Evolutionary conservation across 345 rosid genomes (phyloP), one percentile per base, ranked within the genome.

Genomic region (Euphorbia tirucalli): DNA sequence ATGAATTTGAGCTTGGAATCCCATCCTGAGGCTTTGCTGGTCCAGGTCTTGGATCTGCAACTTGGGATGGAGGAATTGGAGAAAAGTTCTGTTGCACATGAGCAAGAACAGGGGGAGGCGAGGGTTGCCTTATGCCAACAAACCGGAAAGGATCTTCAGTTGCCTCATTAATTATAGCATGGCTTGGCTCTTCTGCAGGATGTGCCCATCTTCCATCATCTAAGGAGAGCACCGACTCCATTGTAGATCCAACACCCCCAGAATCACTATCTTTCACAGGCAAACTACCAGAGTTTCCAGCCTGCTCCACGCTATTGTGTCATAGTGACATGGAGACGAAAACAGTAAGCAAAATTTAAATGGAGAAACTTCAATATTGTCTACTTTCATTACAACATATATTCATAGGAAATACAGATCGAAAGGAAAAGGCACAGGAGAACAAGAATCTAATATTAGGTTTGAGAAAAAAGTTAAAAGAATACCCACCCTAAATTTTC

Each of bases 31-130:
- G 74, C 73, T 88, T 83, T 71, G 94, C 92, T 61, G 93, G 98
- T 75, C 99, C 99, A 75, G 99, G 99, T 83, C 99, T 90, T 66
- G 98, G 99, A 81, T 95, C 99, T 56, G 99, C 99, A 70, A 95
- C 98, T 85, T 80, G 92, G 50, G 98, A 92, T 49, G 99, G 94
- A 77, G 87, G 85, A 55, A 95, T 90, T 32, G 85, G 86, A 76
- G 97, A 74, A 28, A 32, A 28, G 1, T 81, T 87, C 71, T 85
- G 91, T 77, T 82, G 93, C 52, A 95, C 84, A 78, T 87, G 82
- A 66, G 97, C 94, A 77, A 92, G 93, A 82, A 95, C 97, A 32
- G 99, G 98, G 77, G 97, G 99, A 65, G 99, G 98, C 58, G 86
- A 46, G 63, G 97, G 98, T 82, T 95, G 99, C 79, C 73, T 90